Conservation (phyloP, 2,329 filamentous ascomycete species). For the Lecanicillium sp. region DNA sequence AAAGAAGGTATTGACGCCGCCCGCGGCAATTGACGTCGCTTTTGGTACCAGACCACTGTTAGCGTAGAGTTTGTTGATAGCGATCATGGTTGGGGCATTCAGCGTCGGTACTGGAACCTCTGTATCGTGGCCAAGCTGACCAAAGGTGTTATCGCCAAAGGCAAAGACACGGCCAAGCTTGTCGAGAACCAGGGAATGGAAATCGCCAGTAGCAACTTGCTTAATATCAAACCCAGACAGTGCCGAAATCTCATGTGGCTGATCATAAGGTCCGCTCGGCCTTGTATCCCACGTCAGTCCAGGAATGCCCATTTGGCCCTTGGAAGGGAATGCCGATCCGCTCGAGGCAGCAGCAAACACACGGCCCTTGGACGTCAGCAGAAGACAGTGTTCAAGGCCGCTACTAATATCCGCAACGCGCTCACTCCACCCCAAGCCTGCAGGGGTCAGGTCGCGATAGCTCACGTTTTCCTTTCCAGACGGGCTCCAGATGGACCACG, state of each 20-base stretch:
- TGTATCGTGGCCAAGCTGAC: slow-evolving; percentile 81
- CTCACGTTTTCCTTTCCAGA: slow-evolving; percentile 38
- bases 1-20: slow-evolving; percentile 81
- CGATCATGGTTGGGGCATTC: slow-evolving; percentile 63
- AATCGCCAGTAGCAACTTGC: slow-evolving; percentile 75
- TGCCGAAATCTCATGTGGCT: slow-evolving; percentile 68
- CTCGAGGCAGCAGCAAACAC: slow-evolving; percentile 85
- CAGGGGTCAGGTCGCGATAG: slow-evolving; percentile 65
- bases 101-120: slow-evolving; percentile 52
- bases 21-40: slow-evolving; percentile 74
- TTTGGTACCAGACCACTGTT: slow-evolving; percentile 53
- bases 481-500: slow-evolving; percentile 66
- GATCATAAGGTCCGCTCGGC: slow-evolving; percentile 69
- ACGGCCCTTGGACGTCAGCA: slow-evolving; percentile 77
- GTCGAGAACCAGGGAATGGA: slow-evolving; percentile 75
- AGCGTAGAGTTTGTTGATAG: slow-evolving; percentile 64
- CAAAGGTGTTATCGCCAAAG: slow-evolving; percentile 85
- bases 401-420: slow-evolving; percentile 65
- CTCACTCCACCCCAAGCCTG: slow-evolving; percentile 58
- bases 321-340: slow-evolving; percentile 66
- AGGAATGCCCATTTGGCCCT: slow-evolving; percentile 80
- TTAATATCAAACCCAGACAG: slow-evolving; percentile 63
- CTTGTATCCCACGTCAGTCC: slow-evolving; percentile 73
- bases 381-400: slow-evolving; percentile 77
- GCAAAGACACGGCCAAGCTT: slow-evolving; percentile 69